Conservation (phyloP, 1,284 basidiomycete genomes). For the Vanrija pseudolonga region DNA sequence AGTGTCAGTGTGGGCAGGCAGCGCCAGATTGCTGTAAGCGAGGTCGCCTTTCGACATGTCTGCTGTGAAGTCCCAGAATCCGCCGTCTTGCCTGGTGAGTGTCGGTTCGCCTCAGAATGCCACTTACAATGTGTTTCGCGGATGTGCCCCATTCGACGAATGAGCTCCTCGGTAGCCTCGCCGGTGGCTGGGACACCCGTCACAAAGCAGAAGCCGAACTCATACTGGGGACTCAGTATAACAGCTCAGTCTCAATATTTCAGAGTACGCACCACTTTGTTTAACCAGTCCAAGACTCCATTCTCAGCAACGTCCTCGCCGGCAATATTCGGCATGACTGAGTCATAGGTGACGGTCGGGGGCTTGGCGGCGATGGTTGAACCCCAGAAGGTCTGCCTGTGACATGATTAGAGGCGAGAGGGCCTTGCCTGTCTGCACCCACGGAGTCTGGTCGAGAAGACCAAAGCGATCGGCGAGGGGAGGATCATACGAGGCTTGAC, state of each 20-base stretch:
- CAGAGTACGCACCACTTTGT: conserved; percentile 64
- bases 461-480: conserved; percentile 19
- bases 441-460: conserved; percentile 7
- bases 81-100: conserved; percentile 60
- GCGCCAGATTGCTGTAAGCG: conserved; percentile 77
- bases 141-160: conserved; percentile 77
- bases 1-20: conserved; percentile 91
- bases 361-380: conserved; percentile 69
- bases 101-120: neutral
- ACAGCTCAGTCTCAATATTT: neutral
- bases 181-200: conserved; percentile 73
- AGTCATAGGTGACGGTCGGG: conserved; percentile 70
- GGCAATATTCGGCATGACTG: conserved; percentile 58
- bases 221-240: conserved; percentile 55
- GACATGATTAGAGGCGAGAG: neutral
- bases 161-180: conserved; percentile 77
- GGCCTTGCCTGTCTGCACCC: neutral
- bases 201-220: conserved; percentile 86
- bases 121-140: conserved; percentile 82
- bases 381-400: conserved; percentile 75
- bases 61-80: conserved; percentile 96
- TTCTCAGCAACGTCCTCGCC: conserved; percentile 48
- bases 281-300: conserved; percentile 76
- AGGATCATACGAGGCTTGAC: conserved; percentile 19
- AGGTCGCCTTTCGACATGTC: conserved; percentile 87